Base-by-base conservation (phyloP, 2,329 filamentous ascomycete species). In the Phyllosticta citribraziliensis region DNA sequence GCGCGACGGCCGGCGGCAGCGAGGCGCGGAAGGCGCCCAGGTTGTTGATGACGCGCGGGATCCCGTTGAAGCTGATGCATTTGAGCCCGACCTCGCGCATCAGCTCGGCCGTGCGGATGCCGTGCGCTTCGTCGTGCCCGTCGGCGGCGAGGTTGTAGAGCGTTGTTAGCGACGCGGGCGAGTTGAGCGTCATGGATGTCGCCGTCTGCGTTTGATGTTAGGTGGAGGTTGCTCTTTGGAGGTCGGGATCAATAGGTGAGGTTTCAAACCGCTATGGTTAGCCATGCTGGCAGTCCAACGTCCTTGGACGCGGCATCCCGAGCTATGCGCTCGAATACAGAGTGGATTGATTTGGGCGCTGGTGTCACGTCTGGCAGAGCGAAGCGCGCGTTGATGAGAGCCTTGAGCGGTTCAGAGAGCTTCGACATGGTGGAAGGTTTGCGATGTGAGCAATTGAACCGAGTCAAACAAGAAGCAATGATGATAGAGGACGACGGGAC, bases 121-220 rank as follows among this genome's bases (percentile, higher is more conserved):
- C 70, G 66, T 22, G 62, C 64, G 53, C 63, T 70, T 20, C 61
- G 67, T 62, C 56, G 50, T 65, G 52, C 19, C 63, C 51, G 6
- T 69, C 64, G 3, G 73, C 71, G 8, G 73, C 76, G 20, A 77
- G 67, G 55, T 80, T 69, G 74, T 85, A 86, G 12, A 92, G 81
- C 22, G 81, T 74, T 3, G 83, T 75, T 65, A 93, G 82, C 2
- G 88, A 88, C 62, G 88, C 87, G 24, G 89, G 89, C 1, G 89
- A 91, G 77, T 95, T 94, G 78, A 94, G 84, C 0, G 90, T 94
- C 76, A 93, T 89, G 1, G 89, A 91, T 19, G 89, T 86, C 33
- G 89, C 90, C 0, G 89, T 88, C 86, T 90, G 56, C 10, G 52
- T 22, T 10, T 8, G 9, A 10, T 14, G 56, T 52, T 10, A 52